Conservation (phyloP, 2,329 filamentous ascomycete species). For the Aspergillus arachidicola region DNA sequence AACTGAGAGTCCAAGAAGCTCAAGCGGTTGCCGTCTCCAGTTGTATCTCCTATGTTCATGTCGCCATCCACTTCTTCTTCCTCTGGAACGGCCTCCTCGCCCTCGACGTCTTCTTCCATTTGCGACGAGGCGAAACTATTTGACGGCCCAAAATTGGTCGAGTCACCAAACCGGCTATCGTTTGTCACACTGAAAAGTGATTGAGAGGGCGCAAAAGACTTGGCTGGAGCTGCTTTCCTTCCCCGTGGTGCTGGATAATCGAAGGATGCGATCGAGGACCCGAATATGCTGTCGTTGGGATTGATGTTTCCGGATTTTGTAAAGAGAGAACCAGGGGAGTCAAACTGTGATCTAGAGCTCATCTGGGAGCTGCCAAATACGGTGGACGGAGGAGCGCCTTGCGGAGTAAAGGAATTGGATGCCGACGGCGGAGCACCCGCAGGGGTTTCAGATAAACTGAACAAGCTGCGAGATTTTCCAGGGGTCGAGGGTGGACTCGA, state of each 20-base stretch:
- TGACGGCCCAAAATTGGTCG: conserved; percentile 27
- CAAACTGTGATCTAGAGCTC: conserved; percentile 35
- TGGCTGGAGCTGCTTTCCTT: conserved; percentile 27
- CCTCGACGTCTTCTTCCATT: conserved; percentile 28
- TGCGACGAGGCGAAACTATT: conserved; percentile 30
- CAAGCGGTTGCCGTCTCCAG: conserved; percentile 22
- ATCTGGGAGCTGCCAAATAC: conserved; percentile 56
- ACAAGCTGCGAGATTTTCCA: conserved; percentile 39
- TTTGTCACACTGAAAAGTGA: conserved; percentile 32
- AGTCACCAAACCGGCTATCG: conserved; percentile 29
- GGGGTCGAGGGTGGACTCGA: conserved; percentile 44
- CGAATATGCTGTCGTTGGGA: conserved; percentile 40
- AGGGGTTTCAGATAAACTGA: conserved; percentile 58
- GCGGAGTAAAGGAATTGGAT: conserved; percentile 58
- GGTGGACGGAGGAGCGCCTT: conserved; percentile 55
- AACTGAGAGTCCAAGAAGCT: conserved; percentile 38
- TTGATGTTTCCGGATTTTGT: conserved; percentile 40
- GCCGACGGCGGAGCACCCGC: conserved; percentile 58
- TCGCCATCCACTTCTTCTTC: conserved; percentile 43
- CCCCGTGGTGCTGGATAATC: conserved; percentile 33
- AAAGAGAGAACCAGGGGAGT: conserved; percentile 43
- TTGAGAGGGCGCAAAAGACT: conserved; percentile 29
- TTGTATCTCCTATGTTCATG: conserved; percentile 29
- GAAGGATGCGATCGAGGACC: conserved; percentile 39
- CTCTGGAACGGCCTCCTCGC: conserved; percentile 41